Conservation (phyloP, 257 asterid species). For the Orobanche coerulescens region DNA sequence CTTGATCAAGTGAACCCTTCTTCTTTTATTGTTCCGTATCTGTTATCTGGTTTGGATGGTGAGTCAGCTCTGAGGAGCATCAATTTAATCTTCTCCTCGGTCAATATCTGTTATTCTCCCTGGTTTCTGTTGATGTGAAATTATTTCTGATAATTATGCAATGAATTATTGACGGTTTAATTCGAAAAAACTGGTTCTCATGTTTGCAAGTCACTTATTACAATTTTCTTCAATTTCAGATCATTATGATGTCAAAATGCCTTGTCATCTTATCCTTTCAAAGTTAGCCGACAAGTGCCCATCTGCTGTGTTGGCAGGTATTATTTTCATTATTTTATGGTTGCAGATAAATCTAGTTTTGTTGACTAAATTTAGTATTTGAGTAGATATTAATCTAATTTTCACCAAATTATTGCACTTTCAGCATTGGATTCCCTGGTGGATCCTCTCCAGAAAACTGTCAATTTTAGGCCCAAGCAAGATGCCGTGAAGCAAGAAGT, state of each 20-base stretch:
- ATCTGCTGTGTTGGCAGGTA: conserved; percentile 98
- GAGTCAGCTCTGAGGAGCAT: conserved; percentile 25
- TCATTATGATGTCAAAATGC: conserved; percentile 99
- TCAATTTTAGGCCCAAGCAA: conserved; percentile 80
- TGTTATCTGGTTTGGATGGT: conserved; percentile 93
- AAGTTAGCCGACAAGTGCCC: conserved; percentile 96
- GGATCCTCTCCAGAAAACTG: conserved; percentile 87
- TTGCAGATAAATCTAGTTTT: neutral
- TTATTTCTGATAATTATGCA: neutral
- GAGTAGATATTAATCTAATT: conserved; percentile 4
- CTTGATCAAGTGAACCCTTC: conserved; percentile 98
- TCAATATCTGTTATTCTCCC: neutral
- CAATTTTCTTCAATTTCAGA: conserved; percentile 37
- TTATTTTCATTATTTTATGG: conserved; percentile 9
- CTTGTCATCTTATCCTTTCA: conserved; percentile 97
- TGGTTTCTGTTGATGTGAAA: neutral
- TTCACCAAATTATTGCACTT: conserved; percentile 21
- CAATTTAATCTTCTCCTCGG: neutral
- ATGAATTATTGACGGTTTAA: neutral
- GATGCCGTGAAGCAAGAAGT: conserved; percentile 99
- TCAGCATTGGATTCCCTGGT: conserved; percentile 92
- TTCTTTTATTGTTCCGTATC: conserved; percentile 92
- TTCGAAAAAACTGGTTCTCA: conserved; percentile 1
- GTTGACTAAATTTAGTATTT: neutral
- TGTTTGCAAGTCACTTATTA: neutral